phyloP scores from a whole-genome alignment of 2,329 filamentous ascomycete species.

The Aspergillus ochraceus region DNA sequence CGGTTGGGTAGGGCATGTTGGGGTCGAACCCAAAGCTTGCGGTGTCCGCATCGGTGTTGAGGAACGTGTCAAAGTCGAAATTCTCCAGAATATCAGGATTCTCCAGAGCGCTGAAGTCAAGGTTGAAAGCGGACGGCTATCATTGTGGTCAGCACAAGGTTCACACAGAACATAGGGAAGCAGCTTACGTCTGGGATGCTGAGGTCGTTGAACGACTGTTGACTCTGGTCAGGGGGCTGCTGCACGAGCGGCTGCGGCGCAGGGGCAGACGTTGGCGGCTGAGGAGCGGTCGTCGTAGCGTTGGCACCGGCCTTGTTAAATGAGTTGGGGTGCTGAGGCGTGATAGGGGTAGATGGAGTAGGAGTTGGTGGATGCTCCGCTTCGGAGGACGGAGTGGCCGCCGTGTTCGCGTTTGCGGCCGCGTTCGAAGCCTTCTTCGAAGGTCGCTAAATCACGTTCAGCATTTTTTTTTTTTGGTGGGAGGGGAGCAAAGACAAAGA shows the following conservation, averaged over 20 bases:
- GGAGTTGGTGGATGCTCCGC: conserved; percentile 49
- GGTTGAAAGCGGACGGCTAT: conserved; percentile 37
- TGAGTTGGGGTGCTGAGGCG: conserved; percentile 46
- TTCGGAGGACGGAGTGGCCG: conserved; percentile 47
- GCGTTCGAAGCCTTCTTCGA: conserved; percentile 44
- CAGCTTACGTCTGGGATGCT: conserved; percentile 40
- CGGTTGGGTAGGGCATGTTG: conserved; percentile 38
- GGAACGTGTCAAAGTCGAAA: conserved; percentile 68
- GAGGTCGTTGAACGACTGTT: conserved; percentile 34
- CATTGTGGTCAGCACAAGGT: conserved; percentile 16
- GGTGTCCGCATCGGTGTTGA: conserved; percentile 56
- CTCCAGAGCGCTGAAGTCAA: conserved; percentile 48
- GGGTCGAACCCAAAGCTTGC: conserved; percentile 45
- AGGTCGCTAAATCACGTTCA: conserved; percentile 36
- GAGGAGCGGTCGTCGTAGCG: conserved; percentile 31
- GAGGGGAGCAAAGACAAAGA: conserved; percentile 6
- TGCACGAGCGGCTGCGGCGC: conserved; percentile 37
- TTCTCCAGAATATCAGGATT: conserved; percentile 50
- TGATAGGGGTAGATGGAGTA: conserved; percentile 51
- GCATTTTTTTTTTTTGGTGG: background rate
- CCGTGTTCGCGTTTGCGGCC: conserved; percentile 38
- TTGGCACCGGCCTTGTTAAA: conserved; percentile 44
- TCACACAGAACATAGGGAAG: background rate
- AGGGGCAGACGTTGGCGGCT: conserved; percentile 38
- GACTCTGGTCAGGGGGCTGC: conserved; percentile 34